Evolutionary conservation across 2,329 filamentous ascomycete genomes (phyloP), one percentile per base, ranked within the genome.

Genomic region (Nigrospora osmanthi): DNA sequence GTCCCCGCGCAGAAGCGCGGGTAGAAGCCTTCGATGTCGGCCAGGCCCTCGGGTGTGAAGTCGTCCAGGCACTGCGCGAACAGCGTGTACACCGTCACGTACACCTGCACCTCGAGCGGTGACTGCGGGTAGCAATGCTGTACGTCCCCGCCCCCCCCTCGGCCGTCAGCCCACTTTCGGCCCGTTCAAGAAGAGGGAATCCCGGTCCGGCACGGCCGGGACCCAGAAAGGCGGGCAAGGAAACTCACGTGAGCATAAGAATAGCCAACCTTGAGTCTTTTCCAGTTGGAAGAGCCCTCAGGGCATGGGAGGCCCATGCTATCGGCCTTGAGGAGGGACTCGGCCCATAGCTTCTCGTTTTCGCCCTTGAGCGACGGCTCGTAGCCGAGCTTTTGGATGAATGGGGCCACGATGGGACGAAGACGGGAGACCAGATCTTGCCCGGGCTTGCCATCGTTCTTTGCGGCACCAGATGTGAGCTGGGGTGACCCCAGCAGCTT

Each of bases 31-130:
- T 53, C 50, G 17, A 54, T 47, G 38, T 56, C 49, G 13, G 45
- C 39, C 1, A 47, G 48, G 3, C 52, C 41, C 42, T 51, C 42
- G 7, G 38, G 35, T 11, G 55, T 53, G 37, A 48, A 52, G 49
- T 64, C 59, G 31, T 62, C 61, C 14, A 59, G 54, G 9, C 61
- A 47, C 19, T 58, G 54, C 6, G 53, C 54, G 6, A 63, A 44
- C 48, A 59, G 59, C 23, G 61, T 60, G 40, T 57, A 58, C 33
- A 63, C 56, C 14, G 59, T 58, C 11, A 60, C 50, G 46, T 62
- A 59, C 23, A 64, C 44, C 35, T 57, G 56, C 14, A 60, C 49
- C 14, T 60, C 52, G 2, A 35, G 34, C 34, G 34, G 34, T 4
- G 13, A 2, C 15, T 14, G 3, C 34, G 34, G 34, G 34, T n/a